These are phyloP conservation scores for Adansonia digitata DNA, from an alignment of 345 rosid species.

Conservation along the genomic window DNA sequence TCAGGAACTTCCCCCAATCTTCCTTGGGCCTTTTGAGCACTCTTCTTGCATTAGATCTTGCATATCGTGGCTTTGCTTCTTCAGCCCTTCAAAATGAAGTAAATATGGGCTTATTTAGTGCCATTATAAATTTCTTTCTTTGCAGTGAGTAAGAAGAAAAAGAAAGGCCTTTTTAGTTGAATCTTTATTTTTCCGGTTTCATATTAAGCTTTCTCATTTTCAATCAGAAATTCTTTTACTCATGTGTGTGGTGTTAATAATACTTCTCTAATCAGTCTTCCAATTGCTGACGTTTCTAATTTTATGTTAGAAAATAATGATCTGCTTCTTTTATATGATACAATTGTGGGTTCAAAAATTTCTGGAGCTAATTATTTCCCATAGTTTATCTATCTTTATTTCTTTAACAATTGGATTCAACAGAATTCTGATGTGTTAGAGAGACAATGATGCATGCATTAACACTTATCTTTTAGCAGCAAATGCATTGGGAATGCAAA, in stretches of 20 bases:
- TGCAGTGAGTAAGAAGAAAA: background rate
- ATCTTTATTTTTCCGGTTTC: background rate
- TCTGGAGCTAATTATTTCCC: no score
- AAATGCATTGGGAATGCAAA: background rate
- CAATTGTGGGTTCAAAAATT: background rate
- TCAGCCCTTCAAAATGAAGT: constrained; percentile 47
- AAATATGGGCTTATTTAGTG: background rate
- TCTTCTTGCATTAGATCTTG: constrained; percentile 59
- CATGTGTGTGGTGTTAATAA: background rate
- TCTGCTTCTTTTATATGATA: constrained; percentile 1
- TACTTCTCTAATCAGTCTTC: background rate
- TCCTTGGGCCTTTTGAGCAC: constrained; percentile 46
- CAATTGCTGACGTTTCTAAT: background rate
- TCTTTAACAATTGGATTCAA: no score
- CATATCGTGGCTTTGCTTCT: constrained; percentile 41
- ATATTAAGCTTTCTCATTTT: background rate
- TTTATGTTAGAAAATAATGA: background rate
- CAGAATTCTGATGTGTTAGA: background rate
- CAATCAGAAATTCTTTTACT: background rate
- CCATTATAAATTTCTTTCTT: background rate
- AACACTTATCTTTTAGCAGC: background rate
- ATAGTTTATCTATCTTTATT: no score
- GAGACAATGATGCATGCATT: background rate
- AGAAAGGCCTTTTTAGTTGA: background rate
- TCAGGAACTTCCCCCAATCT: constrained; percentile 40